Conservation (phyloP, 352 stramenopile species). For the Phytophthora macrochlamydospora region DNA sequence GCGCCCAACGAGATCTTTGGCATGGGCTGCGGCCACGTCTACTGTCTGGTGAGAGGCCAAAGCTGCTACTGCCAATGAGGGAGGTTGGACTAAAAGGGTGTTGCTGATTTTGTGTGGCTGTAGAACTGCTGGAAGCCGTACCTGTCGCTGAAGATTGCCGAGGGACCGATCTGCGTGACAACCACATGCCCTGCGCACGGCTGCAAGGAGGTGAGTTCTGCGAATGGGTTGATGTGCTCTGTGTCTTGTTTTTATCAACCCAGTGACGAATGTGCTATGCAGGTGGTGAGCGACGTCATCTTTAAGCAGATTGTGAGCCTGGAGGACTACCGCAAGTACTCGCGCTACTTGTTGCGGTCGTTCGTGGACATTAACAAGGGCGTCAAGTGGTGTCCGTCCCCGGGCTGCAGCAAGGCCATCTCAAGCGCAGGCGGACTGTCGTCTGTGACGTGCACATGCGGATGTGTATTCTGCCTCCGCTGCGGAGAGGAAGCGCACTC, state of each 20-base stretch:
- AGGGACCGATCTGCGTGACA: slow-evolving; percentile 93
- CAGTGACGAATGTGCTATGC: background rate
- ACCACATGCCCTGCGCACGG: slow-evolving; percentile 96
- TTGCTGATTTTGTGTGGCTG: background rate
- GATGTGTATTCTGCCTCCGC: slow-evolving; percentile 89
- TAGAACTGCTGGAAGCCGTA: slow-evolving; percentile 89
- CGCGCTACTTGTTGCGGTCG: slow-evolving; percentile 92
- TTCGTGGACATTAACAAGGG: slow-evolving; percentile 99
- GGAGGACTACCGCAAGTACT: slow-evolving; percentile 90
- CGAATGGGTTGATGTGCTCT: background rate
- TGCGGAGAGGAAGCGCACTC: slow-evolving; percentile 98
- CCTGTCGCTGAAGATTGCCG: slow-evolving; percentile 85
- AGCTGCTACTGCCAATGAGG: background rate
- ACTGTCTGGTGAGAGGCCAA: slow-evolving; percentile 88
- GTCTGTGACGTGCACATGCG: slow-evolving; percentile 83
- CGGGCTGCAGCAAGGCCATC: slow-evolving; percentile 96
- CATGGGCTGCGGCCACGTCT: slow-evolving; percentile 97
- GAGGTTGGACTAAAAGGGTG: background rate
- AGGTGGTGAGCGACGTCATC: slow-evolving; percentile 71
- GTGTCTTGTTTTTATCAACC: background rate
- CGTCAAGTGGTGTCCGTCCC: slow-evolving; percentile 97
- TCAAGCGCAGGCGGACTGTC: slow-evolving; percentile 81
- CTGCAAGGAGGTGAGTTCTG: slow-evolving; percentile 89
- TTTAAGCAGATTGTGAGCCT: slow-evolving; percentile 71
- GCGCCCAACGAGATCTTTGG: slow-evolving; percentile 71